Percentiles rank a stretch among this genome's conserved stretches.
These are phyloP conservation scores for Scleroderma bovista DNA, from an alignment of 768 basidiomycete species.

Conservation along the genomic window DNA sequence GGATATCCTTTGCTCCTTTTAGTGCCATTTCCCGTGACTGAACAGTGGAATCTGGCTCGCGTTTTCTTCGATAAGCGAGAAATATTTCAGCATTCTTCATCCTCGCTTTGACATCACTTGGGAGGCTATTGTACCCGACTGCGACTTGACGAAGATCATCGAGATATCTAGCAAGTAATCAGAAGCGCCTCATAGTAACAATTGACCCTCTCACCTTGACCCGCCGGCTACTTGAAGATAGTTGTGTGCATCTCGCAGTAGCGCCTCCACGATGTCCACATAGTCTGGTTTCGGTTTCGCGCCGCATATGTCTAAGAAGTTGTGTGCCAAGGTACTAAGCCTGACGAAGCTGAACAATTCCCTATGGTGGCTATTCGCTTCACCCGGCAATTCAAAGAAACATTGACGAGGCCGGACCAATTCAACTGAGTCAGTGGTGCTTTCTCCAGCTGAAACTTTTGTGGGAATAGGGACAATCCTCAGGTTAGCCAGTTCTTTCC, in stretches of 20 bases:
- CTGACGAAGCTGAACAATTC: constrained; percentile 80
- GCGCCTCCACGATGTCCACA: constrained; percentile 63
- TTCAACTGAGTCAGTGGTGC: constrained; percentile 11
- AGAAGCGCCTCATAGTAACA: neutral
- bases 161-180: constrained; percentile 51
- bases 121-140: constrained; percentile 52
- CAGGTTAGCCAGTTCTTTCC: constrained; percentile 47
- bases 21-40: constrained; percentile 51
- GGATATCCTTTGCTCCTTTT: constrained; percentile 55
- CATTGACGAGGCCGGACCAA: constrained; percentile 56
- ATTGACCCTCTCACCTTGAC: constrained; percentile 41
- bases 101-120: constrained; percentile 29
- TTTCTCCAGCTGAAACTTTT: neutral
- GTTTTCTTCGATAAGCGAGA: constrained; percentile 51
- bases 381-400: constrained; percentile 44
- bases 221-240: constrained; percentile 63
- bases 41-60: constrained; percentile 27
- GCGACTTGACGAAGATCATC: constrained; percentile 76
- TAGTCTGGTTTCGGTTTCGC: constrained; percentile 80
- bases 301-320: constrained; percentile 77
- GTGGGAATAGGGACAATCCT: constrained; percentile 58
- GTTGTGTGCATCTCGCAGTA: constrained; percentile 56
- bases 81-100: constrained; percentile 69
- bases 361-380: constrained; percentile 48
- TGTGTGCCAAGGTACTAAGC: constrained; percentile 70